Evolutionary conservation across 129 eudicot species (phyloP).

Genomic region (Apium graveolens): DNA sequence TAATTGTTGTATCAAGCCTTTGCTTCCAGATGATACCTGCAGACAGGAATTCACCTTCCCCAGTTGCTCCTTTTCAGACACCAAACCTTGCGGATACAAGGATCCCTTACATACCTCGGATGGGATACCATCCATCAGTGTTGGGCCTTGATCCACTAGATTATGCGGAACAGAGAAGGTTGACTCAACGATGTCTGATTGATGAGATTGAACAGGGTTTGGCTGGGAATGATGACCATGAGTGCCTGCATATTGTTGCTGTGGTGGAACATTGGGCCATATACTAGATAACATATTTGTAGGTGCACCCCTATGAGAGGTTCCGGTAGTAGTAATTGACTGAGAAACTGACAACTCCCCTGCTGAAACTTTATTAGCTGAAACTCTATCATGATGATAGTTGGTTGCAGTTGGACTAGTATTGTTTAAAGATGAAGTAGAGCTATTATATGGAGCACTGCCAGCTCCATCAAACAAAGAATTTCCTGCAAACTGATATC

Average conservation of each 20-base stretch:
- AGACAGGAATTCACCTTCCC: constrained; percentile 21
- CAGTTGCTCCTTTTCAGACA: constrained; percentile 27
- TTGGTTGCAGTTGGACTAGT: constrained; percentile 10
- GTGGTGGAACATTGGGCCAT: constrained; percentile 44
- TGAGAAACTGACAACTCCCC: constrained; percentile 30
- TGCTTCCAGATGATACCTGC: constrained; percentile 23
- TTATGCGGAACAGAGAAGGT: constrained; percentile 29
- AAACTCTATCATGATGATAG: constrained; percentile 20
- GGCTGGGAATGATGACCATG: constrained; percentile 33
- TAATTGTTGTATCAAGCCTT: constrained; percentile 22
- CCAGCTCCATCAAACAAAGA: constrained; percentile 20
- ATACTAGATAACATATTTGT: constrained; percentile 28
- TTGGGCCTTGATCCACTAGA: constrained; percentile 31
- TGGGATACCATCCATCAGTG: constrained; percentile 23
- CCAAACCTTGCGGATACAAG: constrained; percentile 22
- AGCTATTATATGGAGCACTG: constrained; percentile 18
- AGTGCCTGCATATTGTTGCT: constrained; percentile 33
- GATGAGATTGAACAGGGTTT: constrained; percentile 18
- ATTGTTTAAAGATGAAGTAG: constrained; percentile 17
- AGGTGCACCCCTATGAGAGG: constrained; percentile 31
- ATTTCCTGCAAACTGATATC: constrained; percentile 18
- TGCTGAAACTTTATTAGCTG: constrained; percentile 11
- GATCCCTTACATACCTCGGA: constrained; percentile 20
- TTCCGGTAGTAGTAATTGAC: constrained; percentile 26
- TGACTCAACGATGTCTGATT: constrained; percentile 43